These are phyloP conservation scores for Pseudopediastrum boryanum DNA, from an alignment of 139 green algal genomes.

Conservation along the genomic window DNA sequence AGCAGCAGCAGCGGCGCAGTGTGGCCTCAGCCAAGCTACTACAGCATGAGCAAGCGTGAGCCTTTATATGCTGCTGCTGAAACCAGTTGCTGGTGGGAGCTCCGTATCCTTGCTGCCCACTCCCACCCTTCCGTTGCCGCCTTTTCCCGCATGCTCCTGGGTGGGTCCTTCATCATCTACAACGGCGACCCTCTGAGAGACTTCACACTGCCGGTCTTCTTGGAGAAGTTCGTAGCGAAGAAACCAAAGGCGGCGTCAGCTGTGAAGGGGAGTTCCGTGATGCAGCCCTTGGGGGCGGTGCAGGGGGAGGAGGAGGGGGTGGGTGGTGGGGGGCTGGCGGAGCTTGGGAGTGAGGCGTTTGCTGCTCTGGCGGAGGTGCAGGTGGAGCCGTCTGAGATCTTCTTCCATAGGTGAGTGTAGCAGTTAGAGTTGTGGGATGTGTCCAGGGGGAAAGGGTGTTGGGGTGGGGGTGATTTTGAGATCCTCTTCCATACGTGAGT, in stretches of 20 bases:
- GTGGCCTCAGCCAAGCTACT: background rate
- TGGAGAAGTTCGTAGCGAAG: slow-evolving; percentile 95
- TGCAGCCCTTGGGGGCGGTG: slow-evolving; percentile 71
- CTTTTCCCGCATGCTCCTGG: slow-evolving; percentile 87
- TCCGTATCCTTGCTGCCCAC: slow-evolving; percentile 79
- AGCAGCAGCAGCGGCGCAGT: background rate
- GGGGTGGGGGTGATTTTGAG: no score
- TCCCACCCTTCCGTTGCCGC: slow-evolving; percentile 87
- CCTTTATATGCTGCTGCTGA: slow-evolving; percentile 79
- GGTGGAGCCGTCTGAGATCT: slow-evolving; percentile 76
- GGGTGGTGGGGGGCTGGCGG: background rate
- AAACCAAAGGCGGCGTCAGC: slow-evolving; percentile 78
- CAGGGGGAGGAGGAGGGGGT: background rate
- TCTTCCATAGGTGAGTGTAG: slow-evolving; percentile 80
- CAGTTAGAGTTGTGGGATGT: no score
- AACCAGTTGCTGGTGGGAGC: slow-evolving; percentile 89
- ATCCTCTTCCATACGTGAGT: slow-evolving; percentile 87
- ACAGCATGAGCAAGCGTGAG: slow-evolving; percentile 52
- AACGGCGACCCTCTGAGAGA: slow-evolving; percentile 90
- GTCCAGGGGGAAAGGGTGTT: no score
- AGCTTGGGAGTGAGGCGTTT: slow-evolving; percentile 67
- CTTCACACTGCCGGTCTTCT: slow-evolving; percentile 81
- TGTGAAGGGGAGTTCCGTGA: slow-evolving; percentile 64
- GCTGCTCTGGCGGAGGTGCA: slow-evolving; percentile 66
- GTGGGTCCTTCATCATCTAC: slow-evolving; percentile 81